A percentile compares a stretch with the other conserved stretches of the same genome.
phyloP scores from a whole-genome alignment of 2,329 filamentous ascomycete species.

The Verticillium nubilum region DNA sequence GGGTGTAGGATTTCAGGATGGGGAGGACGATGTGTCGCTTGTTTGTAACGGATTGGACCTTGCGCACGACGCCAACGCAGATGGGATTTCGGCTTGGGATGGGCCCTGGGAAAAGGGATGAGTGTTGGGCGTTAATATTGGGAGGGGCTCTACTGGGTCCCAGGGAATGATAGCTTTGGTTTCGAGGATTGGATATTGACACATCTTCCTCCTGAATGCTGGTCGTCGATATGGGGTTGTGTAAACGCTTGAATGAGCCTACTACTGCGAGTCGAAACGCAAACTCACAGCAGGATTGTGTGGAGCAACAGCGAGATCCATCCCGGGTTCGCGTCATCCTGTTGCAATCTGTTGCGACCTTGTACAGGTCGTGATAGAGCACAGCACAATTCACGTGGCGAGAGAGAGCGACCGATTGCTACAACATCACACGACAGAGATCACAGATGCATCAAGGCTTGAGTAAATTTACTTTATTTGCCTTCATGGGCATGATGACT shows the following conservation, averaged over 20 bases:
- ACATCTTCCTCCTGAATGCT: background rate
- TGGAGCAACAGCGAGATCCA: no score
- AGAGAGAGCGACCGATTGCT: no score
- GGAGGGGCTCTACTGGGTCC: background rate
- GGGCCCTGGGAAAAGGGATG: background rate
- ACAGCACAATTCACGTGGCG: no score
- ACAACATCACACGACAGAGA: background rate
- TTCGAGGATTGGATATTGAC: background rate
- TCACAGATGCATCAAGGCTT: background rate
- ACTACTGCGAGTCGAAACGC: no score
- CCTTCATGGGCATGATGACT: background rate
- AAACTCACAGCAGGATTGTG: no score
- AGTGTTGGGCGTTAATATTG: background rate
- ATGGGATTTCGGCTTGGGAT: background rate
- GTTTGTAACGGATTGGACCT: background rate
- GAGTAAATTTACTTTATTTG: background rate
- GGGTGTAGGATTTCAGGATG: slow-evolving; percentile 24
- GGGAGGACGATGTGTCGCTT: background rate
- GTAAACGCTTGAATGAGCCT: no score
- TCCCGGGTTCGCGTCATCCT: no score
- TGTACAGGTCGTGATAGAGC: no score
- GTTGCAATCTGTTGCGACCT: no score
- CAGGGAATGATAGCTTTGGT: background rate
- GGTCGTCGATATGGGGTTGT: no score
- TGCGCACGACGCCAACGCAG: background rate